Percentiles rank a stretch among this genome's conserved stretches.
phyloP scores from a whole-genome alignment of 1,284 basidiomycete species.

The Ustilago hordei region DNA sequence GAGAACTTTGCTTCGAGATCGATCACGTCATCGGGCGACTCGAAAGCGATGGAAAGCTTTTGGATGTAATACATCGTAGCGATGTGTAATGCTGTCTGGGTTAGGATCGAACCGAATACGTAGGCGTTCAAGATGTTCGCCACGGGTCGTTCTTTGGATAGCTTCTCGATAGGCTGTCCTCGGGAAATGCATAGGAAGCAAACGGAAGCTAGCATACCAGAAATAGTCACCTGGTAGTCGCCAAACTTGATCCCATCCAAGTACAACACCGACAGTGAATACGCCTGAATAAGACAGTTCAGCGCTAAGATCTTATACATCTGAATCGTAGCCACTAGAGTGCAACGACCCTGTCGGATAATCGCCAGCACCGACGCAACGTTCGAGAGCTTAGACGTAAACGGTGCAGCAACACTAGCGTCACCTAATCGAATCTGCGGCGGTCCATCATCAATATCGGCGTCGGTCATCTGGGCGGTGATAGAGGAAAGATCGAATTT shows the following conservation, averaged over 20 bases:
- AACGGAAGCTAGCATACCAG: constrained; percentile 61
- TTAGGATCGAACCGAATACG: constrained; percentile 64
- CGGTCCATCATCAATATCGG: constrained; percentile 67
- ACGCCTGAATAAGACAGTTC: constrained; percentile 68
- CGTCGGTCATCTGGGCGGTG: constrained; percentile 62
- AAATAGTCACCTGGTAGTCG: constrained; percentile 68
- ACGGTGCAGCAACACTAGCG: constrained; percentile 67
- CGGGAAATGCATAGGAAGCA: constrained; percentile 68
- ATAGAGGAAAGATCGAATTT: constrained; percentile 66
- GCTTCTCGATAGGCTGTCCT: constrained; percentile 63
- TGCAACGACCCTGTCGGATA: constrained; percentile 67
- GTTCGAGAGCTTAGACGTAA: constrained; percentile 65
- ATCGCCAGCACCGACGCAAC: constrained; percentile 62
- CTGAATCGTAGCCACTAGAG: constrained; percentile 68
- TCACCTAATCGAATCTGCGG: constrained; percentile 69
- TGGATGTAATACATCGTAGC: constrained; percentile 66
- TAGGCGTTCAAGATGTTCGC: constrained; percentile 65
- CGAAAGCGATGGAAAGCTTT: constrained; percentile 48
- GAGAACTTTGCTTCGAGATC: constrained; percentile 68
- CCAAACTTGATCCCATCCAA: constrained; percentile 68
- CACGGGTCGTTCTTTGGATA: constrained; percentile 64
- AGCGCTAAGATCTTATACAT: constrained; percentile 70
- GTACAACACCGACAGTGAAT: constrained; percentile 65
- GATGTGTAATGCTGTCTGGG: constrained; percentile 66
- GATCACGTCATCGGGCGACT: constrained; percentile 55